Evolutionary conservation across 176 grass and related monocot genomes (phyloP).

Genomic region (Areca catechu): DNA sequence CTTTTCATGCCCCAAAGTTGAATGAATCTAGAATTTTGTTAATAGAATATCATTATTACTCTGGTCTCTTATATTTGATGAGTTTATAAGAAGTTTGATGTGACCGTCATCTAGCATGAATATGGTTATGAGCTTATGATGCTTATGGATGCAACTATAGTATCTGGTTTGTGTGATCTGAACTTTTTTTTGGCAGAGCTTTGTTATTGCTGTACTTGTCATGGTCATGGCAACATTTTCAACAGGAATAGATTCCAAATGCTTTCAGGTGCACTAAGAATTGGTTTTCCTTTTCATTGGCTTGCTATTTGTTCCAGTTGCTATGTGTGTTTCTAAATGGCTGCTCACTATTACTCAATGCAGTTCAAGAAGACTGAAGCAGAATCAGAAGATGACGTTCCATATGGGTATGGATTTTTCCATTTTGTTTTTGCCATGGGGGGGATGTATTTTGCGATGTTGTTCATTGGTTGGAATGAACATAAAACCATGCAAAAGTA

Average conservation of each 20-base stretch:
- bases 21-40: too few species aligned
- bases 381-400: constrained; percentile 58
- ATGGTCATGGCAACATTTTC: constrained; percentile 89
- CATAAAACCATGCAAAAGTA: constrained; percentile 71
- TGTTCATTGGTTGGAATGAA: constrained; percentile 85
- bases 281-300: too few species aligned
- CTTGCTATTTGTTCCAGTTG: too few species aligned
- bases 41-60: too few species aligned
- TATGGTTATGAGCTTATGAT: too few species aligned
- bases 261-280: constrained; percentile 38
- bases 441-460: constrained; percentile 95
- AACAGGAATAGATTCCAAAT: constrained; percentile 89
- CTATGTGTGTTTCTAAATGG: too few species aligned
- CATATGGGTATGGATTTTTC: constrained; percentile 90
- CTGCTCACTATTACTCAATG: not conserved
- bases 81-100: too few species aligned
- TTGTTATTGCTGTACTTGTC: constrained; percentile 76
- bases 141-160: too few species aligned
- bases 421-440: constrained; percentile 98
- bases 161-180: constrained; percentile 1
- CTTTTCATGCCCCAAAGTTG: too few species aligned
- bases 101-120: too few species aligned
- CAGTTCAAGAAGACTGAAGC: constrained; percentile 72
- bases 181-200: constrained; percentile 39
- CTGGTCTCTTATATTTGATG: too few species aligned